Base-by-base conservation (phyloP, 2,329 filamentous ascomycete species). In the Aspergillus aculeatus region DNA sequence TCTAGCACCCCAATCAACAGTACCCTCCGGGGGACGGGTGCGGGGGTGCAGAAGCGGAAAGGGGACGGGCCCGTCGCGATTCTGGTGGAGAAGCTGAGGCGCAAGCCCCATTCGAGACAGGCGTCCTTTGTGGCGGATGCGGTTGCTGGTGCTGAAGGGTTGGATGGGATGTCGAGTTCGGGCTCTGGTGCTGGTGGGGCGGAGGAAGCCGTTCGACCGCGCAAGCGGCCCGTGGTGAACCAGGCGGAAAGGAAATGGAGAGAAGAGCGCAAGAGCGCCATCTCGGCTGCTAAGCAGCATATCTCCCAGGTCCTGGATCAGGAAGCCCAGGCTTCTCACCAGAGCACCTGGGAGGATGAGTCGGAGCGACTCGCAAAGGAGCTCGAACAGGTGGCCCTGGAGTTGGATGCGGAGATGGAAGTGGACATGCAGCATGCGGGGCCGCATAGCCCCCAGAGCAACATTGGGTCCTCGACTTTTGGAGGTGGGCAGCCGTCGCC, bases 351-450 rank as follows among this genome's bases (percentile, higher is more conserved):
- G 73, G 75, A 80, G 52, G 69, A 77, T 58, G 73, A 78, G 31
- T 78, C 77, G 12, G 76, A 79, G 53, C 71, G 73, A 35, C 67
- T 81, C 23, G 78, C 76, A 1, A 62, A 69, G 44, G 76, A 80
- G 53, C 69, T 81, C 24, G 74, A 78, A 51, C 71, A 75, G 50
- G 70, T 80, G 54, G 77, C 78, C 47, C 67, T 79, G 52, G 76
- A 80, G 57, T 66, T 80, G 5, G 75, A 78, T 51, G 65, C 66
- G 4, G 52, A 59, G n/a, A 71, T 70, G 67, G 66, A 73, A 2
- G 38, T 62, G 48, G 38, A 19, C 9, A 44, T 44, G 38, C 16
- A 12, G 16, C 16, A 44, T 44, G 16, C 16, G 16, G 14, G 16
- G 3, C 16, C 38, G 16, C 5, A 60, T 63, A 35, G 44, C 60